Evolutionary conservation across 495 filamentous ascomycete species (phyloP), one percentile per base, ranked within the genome.

Genomic region (Penicillium roqueforti): DNA sequence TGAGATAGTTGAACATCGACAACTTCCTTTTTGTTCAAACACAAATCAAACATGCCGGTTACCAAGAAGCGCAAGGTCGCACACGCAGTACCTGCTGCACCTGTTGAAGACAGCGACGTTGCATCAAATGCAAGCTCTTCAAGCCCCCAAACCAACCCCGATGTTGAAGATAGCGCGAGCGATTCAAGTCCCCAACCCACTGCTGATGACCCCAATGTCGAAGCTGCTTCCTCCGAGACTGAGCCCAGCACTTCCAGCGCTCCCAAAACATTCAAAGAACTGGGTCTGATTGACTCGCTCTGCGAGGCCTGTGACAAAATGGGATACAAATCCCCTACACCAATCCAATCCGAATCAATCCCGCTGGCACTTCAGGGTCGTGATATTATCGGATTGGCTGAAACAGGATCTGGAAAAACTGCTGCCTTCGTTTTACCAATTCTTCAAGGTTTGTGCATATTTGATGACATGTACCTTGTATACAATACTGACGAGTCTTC

Each of bases 351-450:
- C 14, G 73, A 90, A 65, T 74, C 87, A 1, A 92, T 95, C 56
- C 93, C 93, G 1, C 68, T 89, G 14, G 92, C 92, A 36, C 77
- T 97, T 9, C 72, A 86, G 56, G 86, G 86, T 22, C 80, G 89
- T 57, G 93, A 97, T 70, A 73, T 97, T 25, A 96, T 98, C 57
- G 93, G 91, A 31, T 78, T 97, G 20, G 92, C 93, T 26, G 92
- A 98, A 68, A 98, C 93, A 1, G 93, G 93, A 58, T 87, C 82
- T 65, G 93, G 93, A 68, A 98, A 98, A 71, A 97, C 87, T 0
- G 92, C 88, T 2, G 89, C 93, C 0, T 98, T 97, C 66, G 87
- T 87, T 0, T 70, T 98, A 1, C 93, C 93, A 1, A 92, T 97
- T 38, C 77, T 96, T 36, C 32, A 36, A 36, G 32, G 32, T 36